Evolutionary conservation across 306 rosid species (phyloP).

Genomic region (Trifolium dubium): DNA sequence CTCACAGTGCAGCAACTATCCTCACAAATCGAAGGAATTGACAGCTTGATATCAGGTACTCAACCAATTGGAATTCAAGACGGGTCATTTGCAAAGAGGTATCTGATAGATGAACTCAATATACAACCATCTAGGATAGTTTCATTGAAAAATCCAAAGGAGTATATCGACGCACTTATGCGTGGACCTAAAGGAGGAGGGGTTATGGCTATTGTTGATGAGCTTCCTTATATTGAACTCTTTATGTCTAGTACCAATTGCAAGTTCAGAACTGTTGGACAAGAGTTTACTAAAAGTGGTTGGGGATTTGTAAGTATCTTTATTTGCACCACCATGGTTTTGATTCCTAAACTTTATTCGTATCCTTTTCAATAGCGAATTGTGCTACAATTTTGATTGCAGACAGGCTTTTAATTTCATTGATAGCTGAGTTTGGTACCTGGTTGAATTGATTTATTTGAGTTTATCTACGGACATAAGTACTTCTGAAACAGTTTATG

Average conservation of each 20-base stretch:
- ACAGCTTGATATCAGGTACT: constrained; percentile 70
- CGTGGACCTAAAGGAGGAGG: constrained; percentile 81
- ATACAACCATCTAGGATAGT: constrained; percentile 76
- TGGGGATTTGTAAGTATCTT: constrained; percentile 91
- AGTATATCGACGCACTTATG: constrained; percentile 58
- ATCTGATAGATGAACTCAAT: constrained; percentile 76
- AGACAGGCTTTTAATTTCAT: not conserved
- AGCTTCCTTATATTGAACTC: constrained; percentile 88
- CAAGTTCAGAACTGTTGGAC: constrained; percentile 83
- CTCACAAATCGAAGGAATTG: constrained; percentile 82
- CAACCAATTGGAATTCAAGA: constrained; percentile 88
- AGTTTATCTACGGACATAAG: not conserved
- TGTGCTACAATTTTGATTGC: not conserved
- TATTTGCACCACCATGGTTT: constrained; percentile 28
- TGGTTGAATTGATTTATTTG: not conserved
- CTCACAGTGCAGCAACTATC: constrained; percentile 90
- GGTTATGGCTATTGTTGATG: constrained; percentile 89
- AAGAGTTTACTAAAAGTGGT: constrained; percentile 90
- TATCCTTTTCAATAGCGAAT: not conserved
- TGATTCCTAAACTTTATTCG: constrained; percentile 11
- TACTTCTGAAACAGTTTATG: not conserved
- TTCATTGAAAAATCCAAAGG: constrained; percentile 57
- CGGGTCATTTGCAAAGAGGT: constrained; percentile 77
- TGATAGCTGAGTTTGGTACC: not conserved
- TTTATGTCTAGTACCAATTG: constrained; percentile 70